Evolutionary conservation across 176 grass and related monocot genomes (phyloP).

Genomic region (maize (Zea mays)): Zm-B73-REFERENCE-NAM-5.0 NC_050100.1:172537001-172537500

Average conservation of each 20-base stretch:
- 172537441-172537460: neutral
- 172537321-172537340: neutral
- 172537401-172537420: neutral
- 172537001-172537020: no score
- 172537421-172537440: neutral
- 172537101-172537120: no score
- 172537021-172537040: no score
- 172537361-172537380: neutral
- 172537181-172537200: no score
- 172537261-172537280: neutral
- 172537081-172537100: no score
- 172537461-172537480: neutral
- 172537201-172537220: no score
- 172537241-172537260: neutral
- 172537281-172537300: neutral
- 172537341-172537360: neutral
- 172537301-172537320: neutral
- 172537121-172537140: no score
- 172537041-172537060: no score
- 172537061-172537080: no score
- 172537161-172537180: no score
- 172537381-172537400: neutral
- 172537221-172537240: no score
- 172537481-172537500: neutral
- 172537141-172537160: no score